A percentile compares a stretch with the other conserved stretches of the same genome.
These are phyloP conservation scores for Trypanosoma cruzi DNA, from an alignment of 208 protist species.

Conservation along the genomic window DNA sequence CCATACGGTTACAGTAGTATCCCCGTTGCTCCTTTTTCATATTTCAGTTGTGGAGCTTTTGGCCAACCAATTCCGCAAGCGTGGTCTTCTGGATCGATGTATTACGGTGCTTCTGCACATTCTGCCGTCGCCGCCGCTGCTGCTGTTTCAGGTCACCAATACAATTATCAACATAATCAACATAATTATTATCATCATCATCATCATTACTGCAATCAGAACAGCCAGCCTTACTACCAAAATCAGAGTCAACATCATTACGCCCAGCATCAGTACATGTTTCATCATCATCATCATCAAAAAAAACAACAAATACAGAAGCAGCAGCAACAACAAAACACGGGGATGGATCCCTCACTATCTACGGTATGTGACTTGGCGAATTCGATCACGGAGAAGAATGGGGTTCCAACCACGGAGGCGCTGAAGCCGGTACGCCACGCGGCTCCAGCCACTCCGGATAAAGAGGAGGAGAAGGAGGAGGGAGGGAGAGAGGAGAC, in stretches of 20 bases:
- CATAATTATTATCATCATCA: constrained; percentile 12
- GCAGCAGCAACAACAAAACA: constrained; percentile 20
- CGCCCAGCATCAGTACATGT: constrained; percentile 24
- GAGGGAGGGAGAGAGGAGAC: no score
- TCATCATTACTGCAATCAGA: no score
- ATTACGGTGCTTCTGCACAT: constrained; percentile 5
- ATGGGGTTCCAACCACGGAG: neutral
- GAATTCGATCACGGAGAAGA: neutral
- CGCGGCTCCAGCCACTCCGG: neutral
- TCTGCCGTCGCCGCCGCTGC: neutral
- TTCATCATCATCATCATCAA: constrained; percentile 21
- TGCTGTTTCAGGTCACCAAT: constrained; percentile 5
- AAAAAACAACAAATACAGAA: no score
- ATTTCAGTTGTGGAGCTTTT: neutral
- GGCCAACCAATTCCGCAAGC: neutral
- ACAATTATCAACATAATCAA: constrained; percentile 9
- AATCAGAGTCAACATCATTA: constrained; percentile 23
- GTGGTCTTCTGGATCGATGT: neutral
- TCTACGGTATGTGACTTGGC: neutral
- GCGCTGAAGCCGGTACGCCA: neutral
- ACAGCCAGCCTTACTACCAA: constrained; percentile 11
- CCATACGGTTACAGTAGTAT: neutral
- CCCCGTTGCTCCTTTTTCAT: neutral
- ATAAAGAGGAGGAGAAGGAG: constrained; percentile 2
- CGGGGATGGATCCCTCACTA: neutral